Base-by-base conservation (phyloP, 1,284 basidiomycete species). In the Ustilago vetiveriae region DNA sequence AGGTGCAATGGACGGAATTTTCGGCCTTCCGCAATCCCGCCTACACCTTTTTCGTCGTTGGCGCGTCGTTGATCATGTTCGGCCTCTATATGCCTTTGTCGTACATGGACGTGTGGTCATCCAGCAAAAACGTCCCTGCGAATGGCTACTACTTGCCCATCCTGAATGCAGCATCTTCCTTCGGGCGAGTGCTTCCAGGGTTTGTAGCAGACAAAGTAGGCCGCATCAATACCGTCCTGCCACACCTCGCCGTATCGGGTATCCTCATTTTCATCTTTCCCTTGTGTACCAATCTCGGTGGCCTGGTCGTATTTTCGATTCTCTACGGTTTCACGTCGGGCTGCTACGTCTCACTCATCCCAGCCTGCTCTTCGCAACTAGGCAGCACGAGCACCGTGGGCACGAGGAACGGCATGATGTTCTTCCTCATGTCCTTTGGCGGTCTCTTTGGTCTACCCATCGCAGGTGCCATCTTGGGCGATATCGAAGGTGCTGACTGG, bases 141-240 rank as follows among this genome's bases (percentile, higher is more conserved):
- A 55, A 49, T 23, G 55, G 60, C 26, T 78, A 78, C 53, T 63
- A 70, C 36, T 45, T 78, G 2, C 49, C 74, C 32, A 70, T 79
- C 38, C 45, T 75, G 36, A 79, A 79, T 40, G 73, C 73, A 24
- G 54, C 66, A 19, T 68, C 59, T 2, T 62, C 68, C 5, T 57
- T 82, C 17, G 82, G 83, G n/a, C 82, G 83, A 35, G 75, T 83
- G 21, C 26, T 75, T 5, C 72, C 82, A 11, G 82, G 81, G 36
- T 47, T 81, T 6, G 35, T 82, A 1, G 82, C 83, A 0, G 82
- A 83, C 45, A 60, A 68, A 9, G 62, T 71, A 6, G 83, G 83
- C 1, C 67, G 70, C n/a, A 69, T 83, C 57, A 82, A 83, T 72
- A 75, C 78, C 27, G 69, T 83, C 22, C 53, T 82, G 4, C 59